Evolutionary conservation across 1,284 basidiomycete genomes (phyloP).

Genomic region (Apiotrichum domesticum): DNA sequence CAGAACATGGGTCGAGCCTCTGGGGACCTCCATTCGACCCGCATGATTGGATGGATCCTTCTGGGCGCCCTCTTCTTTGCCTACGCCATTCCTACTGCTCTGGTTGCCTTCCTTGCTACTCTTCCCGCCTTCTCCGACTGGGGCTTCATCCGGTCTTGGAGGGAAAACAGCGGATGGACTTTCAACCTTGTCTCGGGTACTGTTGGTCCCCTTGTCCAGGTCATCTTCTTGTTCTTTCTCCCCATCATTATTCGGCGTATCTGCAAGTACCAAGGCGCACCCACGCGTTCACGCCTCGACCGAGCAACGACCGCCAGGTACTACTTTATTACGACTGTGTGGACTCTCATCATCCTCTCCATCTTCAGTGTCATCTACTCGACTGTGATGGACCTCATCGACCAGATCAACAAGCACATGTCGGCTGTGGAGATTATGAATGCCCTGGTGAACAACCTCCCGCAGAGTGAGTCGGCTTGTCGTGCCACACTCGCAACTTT

Average conservation of each 20-base stretch:
- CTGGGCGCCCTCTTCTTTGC: constrained; percentile 74
- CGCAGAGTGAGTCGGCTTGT: constrained; percentile 17
- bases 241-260: constrained; percentile 82
- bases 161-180: constrained; percentile 34
- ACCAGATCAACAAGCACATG: constrained; percentile 60
- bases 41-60: constrained; percentile 66
- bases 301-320: constrained; percentile 84
- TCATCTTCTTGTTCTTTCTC: constrained; percentile 79
- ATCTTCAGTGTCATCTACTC: constrained; percentile 81
- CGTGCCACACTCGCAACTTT: background rate
- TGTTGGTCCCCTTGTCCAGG: constrained; percentile 77
- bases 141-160: background rate
- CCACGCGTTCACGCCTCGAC: constrained; percentile 69
- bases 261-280: constrained; percentile 63
- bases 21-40: constrained; percentile 60
- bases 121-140: constrained; percentile 47
- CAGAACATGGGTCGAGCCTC: constrained; percentile 71
- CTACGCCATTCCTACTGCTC: constrained; percentile 70
- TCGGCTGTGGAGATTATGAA: constrained; percentile 63
- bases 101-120: constrained; percentile 75
- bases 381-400: constrained; percentile 61
- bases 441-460: constrained; percentile 53
- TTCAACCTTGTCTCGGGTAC: constrained; percentile 68
- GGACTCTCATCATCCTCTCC: constrained; percentile 74
- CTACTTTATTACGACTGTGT: constrained; percentile 81